Conservation (phyloP, 2,329 filamentous ascomycete genomes). For the Talaromyces islandicus region DNA sequence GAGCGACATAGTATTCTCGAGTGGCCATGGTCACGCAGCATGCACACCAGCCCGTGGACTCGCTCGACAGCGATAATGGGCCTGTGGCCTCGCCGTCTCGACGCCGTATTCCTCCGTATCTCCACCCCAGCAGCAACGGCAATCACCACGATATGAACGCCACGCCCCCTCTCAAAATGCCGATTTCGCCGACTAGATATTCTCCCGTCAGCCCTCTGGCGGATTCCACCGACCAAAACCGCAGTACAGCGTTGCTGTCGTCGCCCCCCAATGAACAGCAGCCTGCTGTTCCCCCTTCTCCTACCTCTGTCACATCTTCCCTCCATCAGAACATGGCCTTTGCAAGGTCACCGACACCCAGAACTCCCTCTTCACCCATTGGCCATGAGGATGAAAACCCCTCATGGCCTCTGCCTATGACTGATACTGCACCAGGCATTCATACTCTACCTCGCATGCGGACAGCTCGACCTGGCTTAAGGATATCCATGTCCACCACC, state of each 20-base stretch:
- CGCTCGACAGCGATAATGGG: constrained; percentile 24
- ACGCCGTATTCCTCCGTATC: constrained; percentile 23
- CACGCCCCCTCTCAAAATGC: constrained; percentile 1
- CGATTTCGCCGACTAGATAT: constrained; percentile 1
- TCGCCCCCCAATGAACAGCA: constrained; percentile 3
- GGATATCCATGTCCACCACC: constrained; percentile 33
- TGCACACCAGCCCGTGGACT: constrained; percentile 30
- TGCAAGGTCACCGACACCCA: constrained; percentile 1
- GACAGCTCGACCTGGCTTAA: constrained; percentile 20
- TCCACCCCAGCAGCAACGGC: constrained; percentile 21
- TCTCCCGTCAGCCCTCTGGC: constrained; percentile 8
- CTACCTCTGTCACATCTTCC: constrained; percentile 4
- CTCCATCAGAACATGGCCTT: background rate
- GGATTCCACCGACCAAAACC: background rate
- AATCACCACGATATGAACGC: constrained; percentile 2
- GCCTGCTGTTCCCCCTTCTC: background rate
- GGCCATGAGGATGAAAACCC: background rate
- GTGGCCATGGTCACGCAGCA: constrained; percentile 42
- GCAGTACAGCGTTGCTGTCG: background rate
- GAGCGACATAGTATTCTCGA: constrained; percentile 24
- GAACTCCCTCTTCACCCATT: background rate
- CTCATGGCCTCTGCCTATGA: constrained; percentile 6
- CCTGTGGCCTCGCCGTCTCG: constrained; percentile 14
- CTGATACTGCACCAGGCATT: constrained; percentile 1
- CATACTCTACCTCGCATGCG: constrained; percentile 1